Conservation (phyloP, 768 basidiomycete genomes). For the Gloeostereum incarnatum region DNA sequence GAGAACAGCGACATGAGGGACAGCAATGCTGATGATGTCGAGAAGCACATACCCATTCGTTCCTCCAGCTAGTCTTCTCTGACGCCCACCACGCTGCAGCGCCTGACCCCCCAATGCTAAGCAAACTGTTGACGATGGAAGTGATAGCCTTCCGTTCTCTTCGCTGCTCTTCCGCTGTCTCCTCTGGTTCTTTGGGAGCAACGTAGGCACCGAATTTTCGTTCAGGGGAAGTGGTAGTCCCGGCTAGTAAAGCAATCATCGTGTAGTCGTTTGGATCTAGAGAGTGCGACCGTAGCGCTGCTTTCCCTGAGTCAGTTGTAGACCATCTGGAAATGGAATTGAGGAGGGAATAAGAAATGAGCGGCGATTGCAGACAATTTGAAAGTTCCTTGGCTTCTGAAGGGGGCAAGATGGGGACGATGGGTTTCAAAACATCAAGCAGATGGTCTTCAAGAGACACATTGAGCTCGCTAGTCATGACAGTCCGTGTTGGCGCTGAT, state of each 20-base stretch:
- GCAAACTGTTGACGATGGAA: constrained; percentile 57
- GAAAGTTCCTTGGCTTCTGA: constrained; percentile 31
- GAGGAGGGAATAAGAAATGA: constrained; percentile 57
- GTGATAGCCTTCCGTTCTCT: constrained; percentile 62
- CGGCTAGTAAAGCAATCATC: constrained; percentile 72
- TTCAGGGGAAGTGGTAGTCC: constrained; percentile 70
- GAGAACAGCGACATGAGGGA: constrained; percentile 6
- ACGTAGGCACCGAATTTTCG: constrained; percentile 50
- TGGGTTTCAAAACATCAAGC: constrained; percentile 31
- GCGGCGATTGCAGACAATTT: constrained; percentile 19
- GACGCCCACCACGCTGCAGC: constrained; percentile 70
- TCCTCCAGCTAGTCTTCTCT: constrained; percentile 48
- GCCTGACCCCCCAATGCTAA: constrained; percentile 61
- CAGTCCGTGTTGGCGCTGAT: constrained; percentile 9
- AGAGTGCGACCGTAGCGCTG: constrained; percentile 26
- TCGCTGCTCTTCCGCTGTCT: constrained; percentile 31
- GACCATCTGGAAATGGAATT: constrained; percentile 60
- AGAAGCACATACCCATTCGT: constrained; percentile 61
- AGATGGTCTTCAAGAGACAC: constrained; percentile 68
- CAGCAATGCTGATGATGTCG: constrained; percentile 2
- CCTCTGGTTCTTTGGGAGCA: constrained; percentile 36
- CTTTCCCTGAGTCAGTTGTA: constrained; percentile 38
- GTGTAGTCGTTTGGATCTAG: constrained; percentile 48
- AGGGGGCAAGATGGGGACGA: constrained; percentile 35
- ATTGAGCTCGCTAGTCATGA: constrained; percentile 27